These are phyloP conservation scores for Imleria badia DNA, from an alignment of 768 basidiomycete species.

Conservation along the genomic window DNA sequence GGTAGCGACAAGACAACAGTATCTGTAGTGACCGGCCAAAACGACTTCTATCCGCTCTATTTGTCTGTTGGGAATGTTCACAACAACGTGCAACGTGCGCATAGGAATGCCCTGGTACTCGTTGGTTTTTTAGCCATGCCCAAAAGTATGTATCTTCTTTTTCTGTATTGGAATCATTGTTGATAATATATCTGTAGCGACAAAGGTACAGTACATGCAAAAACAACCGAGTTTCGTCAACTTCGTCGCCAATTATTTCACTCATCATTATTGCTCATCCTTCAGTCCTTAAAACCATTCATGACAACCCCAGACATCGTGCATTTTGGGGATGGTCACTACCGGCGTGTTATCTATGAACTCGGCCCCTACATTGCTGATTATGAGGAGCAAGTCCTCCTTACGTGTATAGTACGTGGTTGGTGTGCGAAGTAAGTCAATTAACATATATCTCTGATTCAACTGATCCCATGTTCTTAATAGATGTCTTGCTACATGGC, in stretches of 20 bases:
- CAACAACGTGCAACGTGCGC: neutral
- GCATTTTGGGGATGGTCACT: neutral
- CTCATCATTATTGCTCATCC: neutral
- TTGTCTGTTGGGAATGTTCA: neutral
- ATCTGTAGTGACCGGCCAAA: neutral
- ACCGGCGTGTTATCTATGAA: neutral
- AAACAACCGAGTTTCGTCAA: neutral
- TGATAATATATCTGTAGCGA: no score
- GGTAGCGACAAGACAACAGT: neutral
- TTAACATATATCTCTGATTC: no score
- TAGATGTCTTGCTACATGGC: neutral
- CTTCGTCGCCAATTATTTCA: neutral
- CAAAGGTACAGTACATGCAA: neutral
- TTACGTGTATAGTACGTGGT: neutral
- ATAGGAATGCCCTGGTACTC: neutral
- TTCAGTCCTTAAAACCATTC: neutral
- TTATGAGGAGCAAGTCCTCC: neutral
- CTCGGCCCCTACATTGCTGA: neutral
- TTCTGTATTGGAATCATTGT: no score
- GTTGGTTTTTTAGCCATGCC: neutral
- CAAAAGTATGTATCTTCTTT: neutral
- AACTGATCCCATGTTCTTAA: no score
- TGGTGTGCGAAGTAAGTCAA: neutral
- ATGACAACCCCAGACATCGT: neutral
- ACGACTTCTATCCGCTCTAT: neutral